A percentile compares a stretch with the other conserved stretches of the same genome.
These are phyloP conservation scores for Tritrichomonas musculus DNA, from an alignment of 208 protist genomes.

Conservation along the genomic window DNA sequence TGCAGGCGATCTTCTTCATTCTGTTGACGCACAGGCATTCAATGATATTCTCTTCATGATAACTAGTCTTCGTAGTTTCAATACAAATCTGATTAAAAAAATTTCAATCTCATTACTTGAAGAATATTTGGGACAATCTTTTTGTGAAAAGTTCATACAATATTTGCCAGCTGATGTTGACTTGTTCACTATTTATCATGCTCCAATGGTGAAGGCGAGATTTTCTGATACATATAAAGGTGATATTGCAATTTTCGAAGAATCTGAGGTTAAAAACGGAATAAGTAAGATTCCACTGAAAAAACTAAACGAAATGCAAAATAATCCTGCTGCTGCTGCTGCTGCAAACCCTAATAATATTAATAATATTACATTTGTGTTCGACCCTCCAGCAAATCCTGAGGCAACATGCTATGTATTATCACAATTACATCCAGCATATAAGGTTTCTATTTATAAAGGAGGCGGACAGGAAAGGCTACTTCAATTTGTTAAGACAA, in stretches of 20 bases:
- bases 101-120: background rate
- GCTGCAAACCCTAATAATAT: too few species aligned
- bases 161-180: too few species aligned
- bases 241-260: background rate
- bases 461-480: background rate
- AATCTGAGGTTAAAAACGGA: background rate
- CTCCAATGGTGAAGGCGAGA: background rate
- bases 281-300: background rate
- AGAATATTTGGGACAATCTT: background rate
- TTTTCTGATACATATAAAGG: background rate
- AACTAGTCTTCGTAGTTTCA: too few species aligned
- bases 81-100: background rate
- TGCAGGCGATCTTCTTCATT: background rate
- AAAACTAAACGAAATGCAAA: too few species aligned
- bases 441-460: background rate
- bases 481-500: background rate
- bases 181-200: background rate
- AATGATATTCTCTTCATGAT: too few species aligned
- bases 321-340: too few species aligned
- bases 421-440: background rate
- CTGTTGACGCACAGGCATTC: too few species aligned
- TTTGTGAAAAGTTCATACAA: background rate
- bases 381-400: background rate
- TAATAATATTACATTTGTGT: too few species aligned
- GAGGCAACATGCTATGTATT: background rate